These are phyloP conservation scores for Starmerella asiatica DNA, from an alignment of 805 yeast genomes.

Conservation along the genomic window DNA sequence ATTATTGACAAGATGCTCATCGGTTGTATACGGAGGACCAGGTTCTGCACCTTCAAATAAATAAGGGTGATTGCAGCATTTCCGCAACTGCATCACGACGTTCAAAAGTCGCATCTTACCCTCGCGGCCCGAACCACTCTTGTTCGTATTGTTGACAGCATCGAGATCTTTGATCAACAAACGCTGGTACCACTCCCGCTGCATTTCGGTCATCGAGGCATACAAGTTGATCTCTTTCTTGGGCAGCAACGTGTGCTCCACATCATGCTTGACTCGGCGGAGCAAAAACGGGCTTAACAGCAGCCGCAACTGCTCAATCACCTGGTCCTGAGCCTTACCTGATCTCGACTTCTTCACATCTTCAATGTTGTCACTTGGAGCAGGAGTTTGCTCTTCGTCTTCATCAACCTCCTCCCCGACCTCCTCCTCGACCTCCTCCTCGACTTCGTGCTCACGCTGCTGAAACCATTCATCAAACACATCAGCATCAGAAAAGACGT, in stretches of 20 bases:
- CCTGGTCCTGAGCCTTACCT: conserved; percentile 28
- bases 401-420: conserved; percentile 26
- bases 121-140: conserved; percentile 41
- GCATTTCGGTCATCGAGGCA: conserved; percentile 96
- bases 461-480: conserved; percentile 83
- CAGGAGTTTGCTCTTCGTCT: conserved; percentile 1
- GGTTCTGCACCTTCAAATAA: conserved; percentile 98
- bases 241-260: conserved; percentile 78
- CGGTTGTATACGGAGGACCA: conserved; percentile 94
- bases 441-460: conserved; percentile 27
- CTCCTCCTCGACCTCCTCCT: conserved; percentile 9
- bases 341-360: conserved; percentile 2
- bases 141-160: conserved; percentile 84
- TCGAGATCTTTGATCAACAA: conserved; percentile 84
- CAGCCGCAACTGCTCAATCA: conserved; percentile 79
- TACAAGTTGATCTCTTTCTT: conserved; percentile 81
- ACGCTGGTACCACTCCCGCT: conserved; percentile 76
- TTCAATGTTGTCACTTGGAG: background rate
- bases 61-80: conserved; percentile 96
- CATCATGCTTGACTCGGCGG: conserved; percentile 85
- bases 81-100: conserved; percentile 91
- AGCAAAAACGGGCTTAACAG: conserved; percentile 75
- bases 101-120: conserved; percentile 71
- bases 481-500: conserved; percentile 85
- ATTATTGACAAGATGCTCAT: conserved; percentile 77